These are phyloP conservation scores for Candida qinlingensis DNA, from an alignment of 805 yeast genomes.

Conservation along the genomic window DNA sequence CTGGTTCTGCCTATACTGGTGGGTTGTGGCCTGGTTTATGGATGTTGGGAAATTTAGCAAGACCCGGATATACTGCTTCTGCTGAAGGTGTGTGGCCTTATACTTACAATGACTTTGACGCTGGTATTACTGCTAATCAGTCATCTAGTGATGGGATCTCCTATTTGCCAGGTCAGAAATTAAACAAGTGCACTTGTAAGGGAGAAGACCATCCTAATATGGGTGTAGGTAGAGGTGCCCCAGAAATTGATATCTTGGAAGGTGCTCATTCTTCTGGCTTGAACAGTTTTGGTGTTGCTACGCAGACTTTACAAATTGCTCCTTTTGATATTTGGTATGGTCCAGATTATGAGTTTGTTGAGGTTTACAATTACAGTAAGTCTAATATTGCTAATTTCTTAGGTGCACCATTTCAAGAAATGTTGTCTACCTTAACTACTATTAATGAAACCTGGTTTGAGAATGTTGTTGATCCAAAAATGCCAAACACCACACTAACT, in stretches of 20 bases:
- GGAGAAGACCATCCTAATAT: constrained; percentile 84
- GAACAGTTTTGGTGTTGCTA: constrained; percentile 48
- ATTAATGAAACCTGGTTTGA: constrained; percentile 83
- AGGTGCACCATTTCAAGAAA: constrained; percentile 95
- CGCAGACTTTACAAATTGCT: constrained; percentile 90
- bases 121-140: constrained; percentile 93
- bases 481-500: constrained; percentile 14
- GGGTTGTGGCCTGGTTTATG: constrained; percentile 98
- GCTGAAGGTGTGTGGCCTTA: constrained; percentile 97
- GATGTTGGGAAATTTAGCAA: constrained; percentile 89
- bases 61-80: constrained; percentile 85
- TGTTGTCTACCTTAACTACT: constrained; percentile 77
- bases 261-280: constrained; percentile 52
- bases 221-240: constrained; percentile 91
- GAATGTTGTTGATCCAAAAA: constrained; percentile 34
- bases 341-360: constrained; percentile 81
- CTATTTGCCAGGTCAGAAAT: constrained; percentile 77
- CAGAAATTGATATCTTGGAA: constrained; percentile 90
- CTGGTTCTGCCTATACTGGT: constrained; percentile 69
- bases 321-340: constrained; percentile 93
- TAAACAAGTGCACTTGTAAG: constrained; percentile 72
- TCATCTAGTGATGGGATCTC: constrained; percentile 86
- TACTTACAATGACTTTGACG: constrained; percentile 80
- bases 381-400: constrained; percentile 82
- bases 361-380: constrained; percentile 59